Evolutionary conservation across 805 yeast species (phyloP).

Genomic region (Candida silvatica): DNA sequence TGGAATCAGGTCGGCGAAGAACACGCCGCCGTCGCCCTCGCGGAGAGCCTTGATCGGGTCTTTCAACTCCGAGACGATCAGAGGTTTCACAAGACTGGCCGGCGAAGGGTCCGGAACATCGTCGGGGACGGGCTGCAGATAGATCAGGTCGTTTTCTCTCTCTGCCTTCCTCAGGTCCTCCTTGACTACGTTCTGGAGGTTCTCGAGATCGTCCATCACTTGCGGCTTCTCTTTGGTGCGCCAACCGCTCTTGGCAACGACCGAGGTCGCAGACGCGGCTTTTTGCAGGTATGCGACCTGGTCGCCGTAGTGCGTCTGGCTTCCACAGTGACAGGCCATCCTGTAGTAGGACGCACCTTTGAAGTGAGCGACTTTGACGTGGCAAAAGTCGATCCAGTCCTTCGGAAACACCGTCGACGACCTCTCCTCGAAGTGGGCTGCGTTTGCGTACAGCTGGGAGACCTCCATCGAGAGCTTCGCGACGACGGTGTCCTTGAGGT

Average conservation of each 20-base stretch:
- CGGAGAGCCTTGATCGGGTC: slow-evolving; percentile 34
- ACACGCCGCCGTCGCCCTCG: slow-evolving; percentile 20
- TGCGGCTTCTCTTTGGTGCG: slow-evolving; percentile 6
- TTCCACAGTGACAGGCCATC: slow-evolving; percentile 40
- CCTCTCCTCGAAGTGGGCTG: slow-evolving; percentile 28
- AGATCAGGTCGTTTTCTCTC: slow-evolving; percentile 75
- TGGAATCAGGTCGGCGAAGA: slow-evolving; percentile 58
- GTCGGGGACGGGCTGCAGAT: slow-evolving; percentile 56
- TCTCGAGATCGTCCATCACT: slow-evolving; percentile 44
- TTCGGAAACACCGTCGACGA: slow-evolving; percentile 25
- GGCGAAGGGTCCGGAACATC: slow-evolving; percentile 35
- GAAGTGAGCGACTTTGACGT: slow-evolving; percentile 57
- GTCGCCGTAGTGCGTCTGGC: slow-evolving; percentile 52
- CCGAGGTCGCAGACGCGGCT: slow-evolving; percentile 20
- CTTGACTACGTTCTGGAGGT: slow-evolving; percentile 36
- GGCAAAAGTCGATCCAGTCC: slow-evolving; percentile 59
- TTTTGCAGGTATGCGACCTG: slow-evolving; percentile 52
- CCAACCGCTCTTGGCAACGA: too few species aligned
- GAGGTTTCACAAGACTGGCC: slow-evolving; percentile 46
- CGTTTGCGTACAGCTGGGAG: slow-evolving; percentile 42
- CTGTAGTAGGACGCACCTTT: slow-evolving; percentile 64
- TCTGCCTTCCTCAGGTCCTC: slow-evolving; percentile 47
- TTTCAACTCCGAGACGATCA: slow-evolving; percentile 26
- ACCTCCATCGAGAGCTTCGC: slow-evolving; percentile 61
- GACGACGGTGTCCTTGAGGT: slow-evolving; percentile 49